Percentiles rank a stretch among this genome's conserved stretches.
phyloP scores from a whole-genome alignment of 371 early-diverging fungal species.

The Blastocladiella emersonii region DNA sequence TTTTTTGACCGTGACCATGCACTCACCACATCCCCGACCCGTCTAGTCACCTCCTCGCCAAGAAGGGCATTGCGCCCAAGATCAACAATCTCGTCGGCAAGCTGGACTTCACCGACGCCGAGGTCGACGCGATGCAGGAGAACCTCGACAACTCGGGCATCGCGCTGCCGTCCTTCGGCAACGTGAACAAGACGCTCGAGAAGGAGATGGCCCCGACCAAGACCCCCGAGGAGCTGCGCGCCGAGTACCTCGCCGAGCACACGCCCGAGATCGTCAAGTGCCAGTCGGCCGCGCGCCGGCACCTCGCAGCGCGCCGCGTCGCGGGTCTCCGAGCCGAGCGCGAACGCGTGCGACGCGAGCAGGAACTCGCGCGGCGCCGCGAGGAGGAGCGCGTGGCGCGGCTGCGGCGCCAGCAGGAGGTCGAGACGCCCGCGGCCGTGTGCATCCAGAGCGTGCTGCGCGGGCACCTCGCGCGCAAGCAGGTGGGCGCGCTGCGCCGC shows the following conservation, averaged over 20 bases:
- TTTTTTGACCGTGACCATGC: not conserved
- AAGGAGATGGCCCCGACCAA: slow-evolving; percentile 33
- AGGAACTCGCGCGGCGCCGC: slow-evolving; percentile 8
- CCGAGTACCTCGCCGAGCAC: slow-evolving; percentile 13
- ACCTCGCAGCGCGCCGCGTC: slow-evolving; percentile 13
- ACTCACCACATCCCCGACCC: not conserved
- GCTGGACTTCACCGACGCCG: slow-evolving; percentile 79
- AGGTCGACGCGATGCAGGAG: slow-evolving; percentile 65
- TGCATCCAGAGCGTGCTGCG: slow-evolving; percentile 2
- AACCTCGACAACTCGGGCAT: slow-evolving; percentile 66
- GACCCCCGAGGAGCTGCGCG: slow-evolving; percentile 18
- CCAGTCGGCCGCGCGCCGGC: slow-evolving; percentile 26
- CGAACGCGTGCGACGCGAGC: not conserved
- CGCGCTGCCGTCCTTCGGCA: slow-evolving; percentile 67
- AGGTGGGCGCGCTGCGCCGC: slow-evolving; percentile 25
- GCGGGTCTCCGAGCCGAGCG: no score
- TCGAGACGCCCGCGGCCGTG: not conserved
- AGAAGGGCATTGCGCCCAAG: slow-evolving; percentile 68
- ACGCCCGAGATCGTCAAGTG: slow-evolving; percentile 24
- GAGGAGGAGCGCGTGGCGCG: slow-evolving; percentile 2
- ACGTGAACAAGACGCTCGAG: slow-evolving; percentile 51
- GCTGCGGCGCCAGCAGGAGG: slow-evolving; percentile 3
- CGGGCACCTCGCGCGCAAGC: slow-evolving; percentile 4
- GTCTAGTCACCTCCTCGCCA: slow-evolving; percentile 80
- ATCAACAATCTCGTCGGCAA: slow-evolving; percentile 87